Percentiles rank a stretch among this genome's conserved stretches.
These are phyloP conservation scores for Castanea crenata DNA, from an alignment of 306 rosid genomes.

Conservation along the genomic window DNA sequence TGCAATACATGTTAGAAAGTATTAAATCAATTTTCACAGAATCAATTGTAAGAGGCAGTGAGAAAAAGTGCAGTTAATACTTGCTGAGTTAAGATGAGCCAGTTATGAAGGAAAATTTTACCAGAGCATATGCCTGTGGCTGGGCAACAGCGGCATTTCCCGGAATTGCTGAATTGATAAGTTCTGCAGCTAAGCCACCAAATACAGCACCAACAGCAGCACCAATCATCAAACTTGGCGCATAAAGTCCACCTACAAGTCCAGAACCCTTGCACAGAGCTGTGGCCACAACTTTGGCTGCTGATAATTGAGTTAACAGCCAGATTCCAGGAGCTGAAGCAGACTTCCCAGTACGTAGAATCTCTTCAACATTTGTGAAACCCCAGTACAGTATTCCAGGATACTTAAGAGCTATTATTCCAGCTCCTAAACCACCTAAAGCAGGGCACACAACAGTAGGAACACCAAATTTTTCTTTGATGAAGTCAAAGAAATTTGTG, in stretches of 20 bases:
- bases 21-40: constrained; percentile 22
- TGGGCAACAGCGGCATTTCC: constrained; percentile 98
- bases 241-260: constrained; percentile 96
- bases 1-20: constrained; percentile 30
- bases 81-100: background rate
- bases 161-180: constrained; percentile 85
- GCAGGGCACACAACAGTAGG: constrained; percentile 94
- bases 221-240: constrained; percentile 99
- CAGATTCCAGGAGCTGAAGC: constrained; percentile 99
- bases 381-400: constrained; percentile 99
- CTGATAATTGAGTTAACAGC: constrained; percentile 80
- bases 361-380: constrained; percentile 97
- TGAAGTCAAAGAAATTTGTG: constrained; percentile 56
- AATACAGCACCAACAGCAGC: constrained; percentile 99
- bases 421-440: constrained; percentile 95
- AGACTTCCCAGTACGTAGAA: constrained; percentile 83
- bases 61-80: background rate
- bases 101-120: constrained; percentile 24
- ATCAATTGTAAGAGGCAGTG: background rate
- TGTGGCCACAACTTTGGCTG: constrained; percentile 91
- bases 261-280: constrained; percentile 99
- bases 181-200: constrained; percentile 91
- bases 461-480: constrained; percentile 81
- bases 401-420: constrained; percentile 94
- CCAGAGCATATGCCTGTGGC: constrained; percentile 99